Percentiles rank a stretch among this genome's conserved stretches.
phyloP scores from a whole-genome alignment of 192 early-diverging fungal genomes.

The Coemansia sp. region DNA sequence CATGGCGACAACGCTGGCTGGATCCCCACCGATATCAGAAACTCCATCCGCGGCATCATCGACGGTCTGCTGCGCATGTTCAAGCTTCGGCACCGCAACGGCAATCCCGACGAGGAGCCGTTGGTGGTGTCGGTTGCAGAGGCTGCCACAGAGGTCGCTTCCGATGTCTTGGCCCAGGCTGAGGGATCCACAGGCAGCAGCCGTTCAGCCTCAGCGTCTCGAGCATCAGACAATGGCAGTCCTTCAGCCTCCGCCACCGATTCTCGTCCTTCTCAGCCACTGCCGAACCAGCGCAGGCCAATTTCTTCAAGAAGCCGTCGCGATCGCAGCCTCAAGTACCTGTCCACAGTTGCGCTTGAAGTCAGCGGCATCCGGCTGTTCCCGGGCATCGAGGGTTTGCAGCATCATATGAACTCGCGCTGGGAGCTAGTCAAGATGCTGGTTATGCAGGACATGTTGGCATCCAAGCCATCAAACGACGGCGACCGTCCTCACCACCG shows the following conservation, averaged over 20 bases:
- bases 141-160: background rate
- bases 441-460: slow-evolving; percentile 52
- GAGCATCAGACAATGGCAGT: background rate
- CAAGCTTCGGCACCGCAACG: slow-evolving; percentile 7
- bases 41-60: slow-evolving; percentile 28
- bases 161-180: background rate
- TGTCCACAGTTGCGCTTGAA: slow-evolving; percentile 44
- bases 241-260: background rate
- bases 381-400: slow-evolving; percentile 38
- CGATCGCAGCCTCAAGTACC: slow-evolving; percentile 40
- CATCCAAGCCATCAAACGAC: slow-evolving; percentile 23
- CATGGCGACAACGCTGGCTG: slow-evolving; percentile 15
- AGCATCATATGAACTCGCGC: slow-evolving; percentile 51
- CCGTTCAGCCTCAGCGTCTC: background rate
- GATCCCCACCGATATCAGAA: slow-evolving; percentile 24
- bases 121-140: background rate
- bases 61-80: slow-evolving; percentile 31
- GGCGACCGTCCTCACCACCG: slow-evolving; percentile 32
- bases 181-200: background rate
- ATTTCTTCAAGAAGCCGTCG: slow-evolving; percentile 4
- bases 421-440: slow-evolving; percentile 56
- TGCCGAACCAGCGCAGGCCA: background rate
- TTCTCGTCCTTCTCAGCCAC: background rate
- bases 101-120: background rate
- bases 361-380: slow-evolving; percentile 32